Evolutionary conservation across 169 alveolate genomes (phyloP), one percentile per base, ranked within the genome.

Genomic region (Plasmodium vivax): DNA sequence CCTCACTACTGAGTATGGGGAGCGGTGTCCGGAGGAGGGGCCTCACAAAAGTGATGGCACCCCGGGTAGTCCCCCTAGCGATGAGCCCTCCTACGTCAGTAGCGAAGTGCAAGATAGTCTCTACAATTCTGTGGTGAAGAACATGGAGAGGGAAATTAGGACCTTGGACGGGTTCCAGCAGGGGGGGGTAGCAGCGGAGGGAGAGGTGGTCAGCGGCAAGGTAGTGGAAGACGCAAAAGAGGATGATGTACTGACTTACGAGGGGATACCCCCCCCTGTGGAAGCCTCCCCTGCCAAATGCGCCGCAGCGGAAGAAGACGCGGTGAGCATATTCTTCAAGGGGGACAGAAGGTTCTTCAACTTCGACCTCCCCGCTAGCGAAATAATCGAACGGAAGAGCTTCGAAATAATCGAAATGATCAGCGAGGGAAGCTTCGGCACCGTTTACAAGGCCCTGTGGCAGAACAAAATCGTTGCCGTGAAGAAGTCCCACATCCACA

Each of bases 381-480:
- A 84, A 84, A 27, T 84, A 43, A 84, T 84, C 19, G 92, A 84
- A 14, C 72, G 51, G 74, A 84, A 51, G 23, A 72, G 54, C 74
- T 34, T 84, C 27, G 73, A 84, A 71, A 68, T 84, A 23, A 68
- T 84, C 2, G 92, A 84, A 71, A 27, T 84, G 27, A 92, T 96
- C 73, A 96, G 96, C 82, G 95, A 94, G 36, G 97, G 97, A 32
- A 96, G 96, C 82, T 96, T 96, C 84, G 97, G 97, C 71, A 85
- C 94, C 16, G 96, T 96, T 72, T 96, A 79, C 82, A 90, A 73
- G 34, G 96, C 96, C 30, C 47, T 30, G 51, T 96, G 97, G 97
- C 68, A 92, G 85, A 94, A 94, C 38, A 56, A 75, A 77, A 81
- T 73, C 9, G 96, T 96, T 82, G 97, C 97, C 30, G 84, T 96